Evolutionary conservation across 1,284 basidiomycete genomes (phyloP).

Genomic region (Hypsizygus ulmarius): DNA sequence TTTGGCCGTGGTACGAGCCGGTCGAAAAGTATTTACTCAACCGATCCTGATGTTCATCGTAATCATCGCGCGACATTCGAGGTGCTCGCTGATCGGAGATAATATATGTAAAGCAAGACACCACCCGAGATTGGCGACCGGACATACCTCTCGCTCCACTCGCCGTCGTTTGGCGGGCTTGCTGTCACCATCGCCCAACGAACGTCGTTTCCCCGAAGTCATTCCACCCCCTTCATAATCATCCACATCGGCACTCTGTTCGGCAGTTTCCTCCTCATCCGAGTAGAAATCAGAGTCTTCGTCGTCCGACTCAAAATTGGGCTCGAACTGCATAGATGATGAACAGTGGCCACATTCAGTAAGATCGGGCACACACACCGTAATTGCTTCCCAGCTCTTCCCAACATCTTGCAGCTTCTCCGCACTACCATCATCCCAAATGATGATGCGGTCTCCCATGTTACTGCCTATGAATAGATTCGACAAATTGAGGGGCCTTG

Average conservation of each 20-base stretch:
- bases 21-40: conserved; percentile 83
- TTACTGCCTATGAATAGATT: conserved; percentile 81
- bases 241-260: conserved; percentile 47
- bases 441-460: conserved; percentile 67
- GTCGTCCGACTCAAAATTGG: conserved; percentile 69
- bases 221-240: conserved; percentile 45
- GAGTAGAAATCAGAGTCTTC: conserved; percentile 48
- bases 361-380: conserved; percentile 41
- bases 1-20: conserved; percentile 89
- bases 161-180: conserved; percentile 48
- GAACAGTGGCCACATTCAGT: conserved; percentile 6
- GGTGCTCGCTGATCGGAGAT: conserved; percentile 25
- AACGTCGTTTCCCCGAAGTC: conserved; percentile 57
- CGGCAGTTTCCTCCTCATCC: conserved; percentile 40
- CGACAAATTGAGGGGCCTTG: conserved; percentile 86
- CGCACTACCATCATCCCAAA: conserved; percentile 90
- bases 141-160: conserved; percentile 44
- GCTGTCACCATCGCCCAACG: conserved; percentile 40
- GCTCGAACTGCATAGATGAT: conserved; percentile 55
- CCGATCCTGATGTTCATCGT: conserved; percentile 56
- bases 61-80: conserved; percentile 69
- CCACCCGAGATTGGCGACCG: not conserved
- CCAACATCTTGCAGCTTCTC: conserved; percentile 61
- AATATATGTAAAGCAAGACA: not conserved
- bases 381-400: conserved; percentile 77